Evolutionary conservation across 2,329 filamentous ascomycete species (phyloP), one percentile per base, ranked within the genome.

Genomic region (Sporothrix pallida): DNA sequence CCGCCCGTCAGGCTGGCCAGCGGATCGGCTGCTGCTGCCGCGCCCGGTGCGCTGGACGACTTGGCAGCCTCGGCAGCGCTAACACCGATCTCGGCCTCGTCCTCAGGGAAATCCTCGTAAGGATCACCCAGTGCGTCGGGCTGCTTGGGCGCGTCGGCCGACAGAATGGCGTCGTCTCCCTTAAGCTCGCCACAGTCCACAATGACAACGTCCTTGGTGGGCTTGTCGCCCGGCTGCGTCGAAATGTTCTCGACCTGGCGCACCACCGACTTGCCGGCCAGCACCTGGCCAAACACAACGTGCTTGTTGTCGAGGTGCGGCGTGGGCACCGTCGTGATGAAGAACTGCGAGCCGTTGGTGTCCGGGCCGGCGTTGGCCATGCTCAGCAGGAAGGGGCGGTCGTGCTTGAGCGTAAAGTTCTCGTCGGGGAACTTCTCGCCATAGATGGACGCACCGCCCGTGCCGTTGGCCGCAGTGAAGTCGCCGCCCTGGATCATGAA

Each of bases 401-500:
- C 93, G 81, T 99, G 96, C 87, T 97, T 95, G 80, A 92, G 85
- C 72, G 93, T 88, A 80, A 99, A 98, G 83, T 97, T 97, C 88
- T 99, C 95, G 79, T 99, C 95, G 79, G 93, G 93, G 79, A 99
- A 99, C 85, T 98, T 98, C 82, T 92, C 92, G 80, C 95, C 95
- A 81, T 98, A 99, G 83, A 99, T 98, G 76, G 93, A 96, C 86
- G 98, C 96, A 80, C 95, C 95, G 77, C 95, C 95, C 37, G 95
- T 98, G 77, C 95, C 96, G 81, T 98, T 95, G 81, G 94, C 94
- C 72, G 90, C 91, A 68, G 95, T 99, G 83, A 99, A 99, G 83
- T 98, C 96, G 83, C 96, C 95, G 80, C 96, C 95, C 85, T 98
- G 93, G 80, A 98, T 96, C 95, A 99, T 98, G 84, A 99, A 99